These are phyloP conservation scores for Stemphylium lycopersici DNA, from an alignment of 2,329 filamentous ascomycete genomes.

Conservation along the genomic window DNA sequence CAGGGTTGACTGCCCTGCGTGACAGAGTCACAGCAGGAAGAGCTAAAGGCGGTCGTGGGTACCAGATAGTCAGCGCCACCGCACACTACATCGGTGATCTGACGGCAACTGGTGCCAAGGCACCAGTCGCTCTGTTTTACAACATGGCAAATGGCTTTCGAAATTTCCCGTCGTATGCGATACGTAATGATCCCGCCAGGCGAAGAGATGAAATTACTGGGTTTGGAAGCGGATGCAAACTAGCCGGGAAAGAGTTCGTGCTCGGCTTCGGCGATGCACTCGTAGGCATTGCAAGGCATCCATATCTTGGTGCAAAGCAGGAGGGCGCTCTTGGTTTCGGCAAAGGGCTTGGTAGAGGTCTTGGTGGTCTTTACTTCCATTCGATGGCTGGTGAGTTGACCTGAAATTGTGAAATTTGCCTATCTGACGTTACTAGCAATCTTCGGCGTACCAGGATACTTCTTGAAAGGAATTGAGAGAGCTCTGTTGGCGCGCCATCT, in stretches of 20 bases:
- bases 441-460: conserved; percentile 20
- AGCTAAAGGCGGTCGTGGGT: conserved; percentile 16
- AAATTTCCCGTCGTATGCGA: conserved; percentile 24
- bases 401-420: neutral
- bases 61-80: conserved; percentile 23
- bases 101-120: conserved; percentile 12
- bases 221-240: conserved; percentile 71
- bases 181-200: conserved; percentile 20
- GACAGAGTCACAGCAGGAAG: conserved; percentile 8
- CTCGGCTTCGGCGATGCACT: conserved; percentile 78
- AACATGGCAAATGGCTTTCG: conserved; percentile 29
- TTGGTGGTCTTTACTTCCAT: neutral
- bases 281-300: conserved; percentile 76
- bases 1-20: conserved; percentile 1
- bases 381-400: conserved; percentile 3
- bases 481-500: conserved; percentile 11
- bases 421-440: conserved; percentile 8
- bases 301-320: conserved; percentile 68
- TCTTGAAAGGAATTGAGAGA: conserved; percentile 17
- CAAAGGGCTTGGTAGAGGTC: conserved; percentile 41
- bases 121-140: conserved; percentile 28
- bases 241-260: conserved; percentile 75
- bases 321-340: conserved; percentile 65
- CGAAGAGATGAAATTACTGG: conserved; percentile 58
- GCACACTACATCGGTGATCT: conserved; percentile 22